Evolutionary conservation across 2,329 filamentous ascomycete species (phyloP).

Genomic region (Trichoderma brevicompactum): DNA sequence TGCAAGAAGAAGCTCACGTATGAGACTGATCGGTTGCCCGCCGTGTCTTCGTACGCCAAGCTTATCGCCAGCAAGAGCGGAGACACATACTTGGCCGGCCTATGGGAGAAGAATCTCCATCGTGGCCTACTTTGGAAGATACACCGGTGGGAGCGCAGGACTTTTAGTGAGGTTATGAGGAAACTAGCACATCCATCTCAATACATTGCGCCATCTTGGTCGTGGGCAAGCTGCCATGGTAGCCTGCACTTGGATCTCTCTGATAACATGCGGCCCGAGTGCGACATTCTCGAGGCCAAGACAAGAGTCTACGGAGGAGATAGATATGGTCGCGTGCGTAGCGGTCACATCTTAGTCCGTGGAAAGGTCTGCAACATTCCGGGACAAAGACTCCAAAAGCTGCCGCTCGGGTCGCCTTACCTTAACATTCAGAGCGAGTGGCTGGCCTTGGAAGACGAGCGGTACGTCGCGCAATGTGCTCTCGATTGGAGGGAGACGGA

Average conservation of each 20-base stretch:
- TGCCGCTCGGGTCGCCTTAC: not conserved
- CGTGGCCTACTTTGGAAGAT: constrained; percentile 6
- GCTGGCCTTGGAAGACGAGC: constrained; percentile 10
- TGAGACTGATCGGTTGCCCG: not conserved
- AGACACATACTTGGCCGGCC: not conserved
- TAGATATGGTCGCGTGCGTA: not conserved
- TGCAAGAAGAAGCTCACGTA: constrained; percentile 9
- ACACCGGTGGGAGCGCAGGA: not conserved
- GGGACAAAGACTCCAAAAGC: not conserved
- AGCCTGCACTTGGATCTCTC: not conserved
- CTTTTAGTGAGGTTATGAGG: not conserved
- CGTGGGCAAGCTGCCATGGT: not conserved
- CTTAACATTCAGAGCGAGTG: constrained; percentile 3
- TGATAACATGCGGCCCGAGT: constrained; percentile 5
- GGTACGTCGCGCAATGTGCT: constrained; percentile 16
- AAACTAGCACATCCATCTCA: not conserved
- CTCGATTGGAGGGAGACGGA: constrained; percentile 12
- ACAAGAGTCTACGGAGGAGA: not conserved
- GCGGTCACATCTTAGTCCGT: not conserved
- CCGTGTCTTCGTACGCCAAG: constrained; percentile 12
- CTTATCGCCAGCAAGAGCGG: constrained; percentile 7
- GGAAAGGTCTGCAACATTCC: not conserved
- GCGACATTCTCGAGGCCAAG: not conserved
- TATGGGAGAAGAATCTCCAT: constrained; percentile 13
- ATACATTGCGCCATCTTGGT: constrained; percentile 16